Base-by-base conservation (phyloP, 2,329 filamentous ascomycete genomes). In the Triangularia setosa region DNA sequence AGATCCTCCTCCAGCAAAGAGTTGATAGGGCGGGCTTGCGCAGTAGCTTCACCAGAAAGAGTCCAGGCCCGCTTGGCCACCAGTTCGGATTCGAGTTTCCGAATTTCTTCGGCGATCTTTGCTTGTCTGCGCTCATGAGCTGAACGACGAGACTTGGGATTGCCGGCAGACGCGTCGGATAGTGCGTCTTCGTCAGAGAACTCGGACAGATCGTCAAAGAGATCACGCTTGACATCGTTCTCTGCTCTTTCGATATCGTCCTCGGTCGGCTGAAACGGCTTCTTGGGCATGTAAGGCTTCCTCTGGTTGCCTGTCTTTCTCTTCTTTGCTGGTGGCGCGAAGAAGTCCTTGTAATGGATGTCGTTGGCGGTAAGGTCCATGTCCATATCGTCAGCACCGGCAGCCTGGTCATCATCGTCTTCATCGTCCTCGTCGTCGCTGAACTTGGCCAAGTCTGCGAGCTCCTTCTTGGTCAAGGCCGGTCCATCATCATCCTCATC, bases 1-100 rank as follows among this genome's bases (percentile, higher is more conserved):
- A 99, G 84, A 72, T 98, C 93, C 78, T 98, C 88, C 74, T 98
- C 93, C 1, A 99, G 86, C 2, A 99, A 84, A 0, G 94, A 97
- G 79, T 99, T 98, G 61, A 92, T 75, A 0, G 95, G 95, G 35
- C 95, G 86, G 70, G 95, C 92, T 0, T 83, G 83, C 1, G 92
- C 94, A 58, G 87, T 84, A 4, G 93, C 93, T 81, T 99, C 95
- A 73, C 95, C 95, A 9, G 90, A 85, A 60, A 98, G 80, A 18
- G 91, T 90, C 95, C 95, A 99, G 72, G 94, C 87, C 64, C 93
- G 89, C 78, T 96, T 96, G 28, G 91, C 90, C 0, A 98, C 89
- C 62, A 93, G 94, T 27, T 89, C 92, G 3, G 91, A 88, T 81
- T 99, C 95, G 18, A 99, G 86, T 65, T 90, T 89, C 68, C 93